Base-by-base conservation (phyloP, 2,329 filamentous ascomycete genomes). In the Xylaria sp. region DNA sequence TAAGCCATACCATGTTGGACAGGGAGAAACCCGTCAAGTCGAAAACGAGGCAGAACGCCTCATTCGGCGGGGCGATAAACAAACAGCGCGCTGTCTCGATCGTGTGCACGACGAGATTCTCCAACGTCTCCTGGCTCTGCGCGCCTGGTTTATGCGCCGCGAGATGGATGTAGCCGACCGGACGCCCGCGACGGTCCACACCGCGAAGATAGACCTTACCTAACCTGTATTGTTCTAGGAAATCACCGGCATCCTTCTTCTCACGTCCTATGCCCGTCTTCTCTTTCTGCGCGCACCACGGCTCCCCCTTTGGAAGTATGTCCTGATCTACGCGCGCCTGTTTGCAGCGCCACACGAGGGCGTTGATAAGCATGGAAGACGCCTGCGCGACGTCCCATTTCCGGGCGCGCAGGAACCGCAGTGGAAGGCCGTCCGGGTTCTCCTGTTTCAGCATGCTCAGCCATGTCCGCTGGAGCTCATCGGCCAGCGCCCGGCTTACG, bases 301-400 rank as follows among this genome's bases (percentile, higher is more conserved):
- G 85, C 77, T 97, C 93, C n/a, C 93, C 93, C 54, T 88, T 87
- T 69, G 81, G 82, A 85, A 96, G 92, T 72, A 98, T 90, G 73
- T 96, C 92, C 65, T 92, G 90, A 75, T 98, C 94, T n/a, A 98
- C 92, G 75, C 93, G 89, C 85, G 95, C 91, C 68, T 96, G 92
- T 51, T 86, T 84, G 62, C 88, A 81, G 69, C 95, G 88, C 95
- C 95, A 98, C 77, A 92, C 90, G 86, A 98, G 92, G 0, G 95
- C 97, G 1, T 92, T 92, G 45, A 97, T 86, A 78, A 97, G 83
- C 95, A 98, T 98, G 72, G 97, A 86, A 36, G 97, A 84, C 3
- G 95, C 94, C 78, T 93, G 93, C 55, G 96, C 90, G 9, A 97
- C 91, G 77, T 98, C 93, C 94, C 95, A 98, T 81, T 97, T 96